These are phyloP conservation scores for Neonectria neomacrospora DNA, from an alignment of 2,329 filamentous ascomycete genomes.

Conservation along the genomic window DNA sequence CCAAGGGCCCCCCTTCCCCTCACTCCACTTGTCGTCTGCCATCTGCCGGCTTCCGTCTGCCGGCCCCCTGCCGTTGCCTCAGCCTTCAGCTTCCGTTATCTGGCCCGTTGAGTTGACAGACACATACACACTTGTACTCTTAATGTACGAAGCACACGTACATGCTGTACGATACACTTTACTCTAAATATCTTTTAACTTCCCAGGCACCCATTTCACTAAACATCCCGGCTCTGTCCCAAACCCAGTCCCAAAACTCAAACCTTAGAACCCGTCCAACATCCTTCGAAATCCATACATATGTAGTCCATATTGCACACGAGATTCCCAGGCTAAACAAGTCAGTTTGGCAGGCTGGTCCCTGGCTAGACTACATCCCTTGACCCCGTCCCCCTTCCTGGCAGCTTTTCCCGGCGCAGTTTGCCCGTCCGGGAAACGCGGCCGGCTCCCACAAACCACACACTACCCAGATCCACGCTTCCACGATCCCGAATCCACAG, in stretches of 20 bases:
- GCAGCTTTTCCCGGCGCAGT: slow-evolving; percentile 9
- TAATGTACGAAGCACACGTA: not conserved
- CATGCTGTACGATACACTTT: slow-evolving; percentile 13
- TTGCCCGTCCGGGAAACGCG: slow-evolving; percentile 21
- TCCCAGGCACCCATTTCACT: slow-evolving; percentile 10
- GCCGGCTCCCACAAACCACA: slow-evolving; percentile 17
- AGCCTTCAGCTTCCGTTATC: slow-evolving; percentile 3
- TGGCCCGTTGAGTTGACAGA: slow-evolving; percentile 11
- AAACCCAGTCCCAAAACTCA: slow-evolving; percentile 1
- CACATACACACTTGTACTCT: not conserved
- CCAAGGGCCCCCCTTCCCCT: not conserved
- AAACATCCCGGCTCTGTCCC: not conserved
- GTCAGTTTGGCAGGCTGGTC: slow-evolving; percentile 8
- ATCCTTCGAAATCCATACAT: slow-evolving; percentile 7
- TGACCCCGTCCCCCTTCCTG: slow-evolving; percentile 12
- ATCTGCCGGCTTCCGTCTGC: slow-evolving; percentile 3
- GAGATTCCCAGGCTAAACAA: slow-evolving; percentile 14
- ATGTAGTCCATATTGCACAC: slow-evolving; percentile 10
- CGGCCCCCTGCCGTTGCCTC: slow-evolving; percentile 1
- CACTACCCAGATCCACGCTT: slow-evolving; percentile 7
- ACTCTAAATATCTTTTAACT: slow-evolving; percentile 13
- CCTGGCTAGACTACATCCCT: slow-evolving; percentile 15
- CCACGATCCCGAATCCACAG: slow-evolving; percentile 19
- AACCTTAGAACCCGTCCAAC: not conserved
- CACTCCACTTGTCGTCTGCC: slow-evolving; percentile 7